Conservation (phyloP, 148 eudicot genomes). For the Nepenthes mirabilis region DNA sequence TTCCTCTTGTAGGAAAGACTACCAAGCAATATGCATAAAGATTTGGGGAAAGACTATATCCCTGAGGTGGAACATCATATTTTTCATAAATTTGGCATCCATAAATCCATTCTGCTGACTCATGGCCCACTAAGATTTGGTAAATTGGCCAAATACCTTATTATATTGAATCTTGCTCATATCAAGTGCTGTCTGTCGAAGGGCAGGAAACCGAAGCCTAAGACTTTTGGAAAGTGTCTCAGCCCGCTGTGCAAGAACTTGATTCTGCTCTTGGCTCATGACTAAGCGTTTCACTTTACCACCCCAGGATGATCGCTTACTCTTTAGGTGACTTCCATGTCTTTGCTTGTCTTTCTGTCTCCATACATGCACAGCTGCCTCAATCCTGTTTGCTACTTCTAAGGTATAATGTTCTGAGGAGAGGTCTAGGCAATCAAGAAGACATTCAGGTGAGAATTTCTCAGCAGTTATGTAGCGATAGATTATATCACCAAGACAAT, state of each 20-base stretch:
- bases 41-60: too few relatives aligned
- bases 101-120: not conserved
- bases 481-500: conserved; percentile 32
- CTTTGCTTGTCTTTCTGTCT: conserved; percentile 21
- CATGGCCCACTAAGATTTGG: not conserved
- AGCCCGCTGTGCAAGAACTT: conserved; percentile 26
- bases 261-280: conserved; percentile 17
- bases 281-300: conserved; percentile 23
- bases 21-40: too few relatives aligned
- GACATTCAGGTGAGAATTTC: conserved; percentile 31
- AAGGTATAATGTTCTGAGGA: conserved; percentile 34
- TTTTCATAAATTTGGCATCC: not conserved
- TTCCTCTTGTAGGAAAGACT: too few relatives aligned
- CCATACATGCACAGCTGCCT: conserved; percentile 28
- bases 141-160: conserved; percentile 15
- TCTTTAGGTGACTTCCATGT: conserved; percentile 10
- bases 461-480: conserved; percentile 29
- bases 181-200: conserved; percentile 35
- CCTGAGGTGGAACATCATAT: not conserved
- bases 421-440: conserved; percentile 29
- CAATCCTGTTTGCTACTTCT: conserved; percentile 38
- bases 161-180: conserved; percentile 39
- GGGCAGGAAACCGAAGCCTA: conserved; percentile 27
- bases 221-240: conserved; percentile 30
- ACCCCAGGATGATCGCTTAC: conserved; percentile 25